Evolutionary conservation across 805 yeast genomes (phyloP).

Genomic region (Candida alai): DNA sequence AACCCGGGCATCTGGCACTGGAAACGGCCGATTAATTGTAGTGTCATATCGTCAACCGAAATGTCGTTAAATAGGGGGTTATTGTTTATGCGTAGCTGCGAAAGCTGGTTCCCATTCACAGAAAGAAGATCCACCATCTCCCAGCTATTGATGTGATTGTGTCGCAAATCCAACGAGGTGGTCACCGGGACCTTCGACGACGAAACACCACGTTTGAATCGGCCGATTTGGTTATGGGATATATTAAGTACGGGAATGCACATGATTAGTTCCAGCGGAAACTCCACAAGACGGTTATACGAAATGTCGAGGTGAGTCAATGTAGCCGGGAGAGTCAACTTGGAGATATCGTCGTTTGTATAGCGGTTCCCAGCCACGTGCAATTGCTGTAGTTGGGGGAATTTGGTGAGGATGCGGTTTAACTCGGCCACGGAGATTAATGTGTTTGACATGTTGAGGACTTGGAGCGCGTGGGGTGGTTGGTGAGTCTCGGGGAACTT

Average conservation of each 20-base stretch:
- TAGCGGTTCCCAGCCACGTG: slow-evolving; percentile 33
- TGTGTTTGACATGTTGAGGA: slow-evolving; percentile 26
- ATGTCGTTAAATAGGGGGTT: slow-evolving; percentile 47
- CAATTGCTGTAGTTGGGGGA: slow-evolving; percentile 36
- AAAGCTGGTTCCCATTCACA: slow-evolving; percentile 37
- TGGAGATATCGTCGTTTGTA: slow-evolving; percentile 14
- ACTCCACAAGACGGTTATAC: slow-evolving; percentile 31
- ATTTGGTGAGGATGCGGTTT: slow-evolving; percentile 19
- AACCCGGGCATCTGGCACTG: slow-evolving; percentile 21
- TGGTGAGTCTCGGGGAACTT: background rate
- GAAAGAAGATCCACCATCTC: slow-evolving; percentile 36
- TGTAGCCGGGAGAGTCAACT: slow-evolving; percentile 7
- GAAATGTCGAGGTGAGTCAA: slow-evolving; percentile 30
- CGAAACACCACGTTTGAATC: background rate
- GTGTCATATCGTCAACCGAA: slow-evolving; percentile 25
- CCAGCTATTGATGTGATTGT: slow-evolving; percentile 49
- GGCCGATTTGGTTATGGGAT: background rate
- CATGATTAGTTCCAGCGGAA: slow-evolving; percentile 34
- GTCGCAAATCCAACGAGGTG: slow-evolving; percentile 45
- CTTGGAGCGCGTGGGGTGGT: slow-evolving; percentile 11
- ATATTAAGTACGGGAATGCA: slow-evolving; percentile 31
- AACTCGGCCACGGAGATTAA: slow-evolving; percentile 16
- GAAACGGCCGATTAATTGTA: slow-evolving; percentile 45
- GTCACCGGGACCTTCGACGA: background rate
- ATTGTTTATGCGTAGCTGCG: slow-evolving; percentile 43